Base-by-base conservation (phyloP, 192 early-diverging fungal species). In the Physocladia obscura region DNA sequence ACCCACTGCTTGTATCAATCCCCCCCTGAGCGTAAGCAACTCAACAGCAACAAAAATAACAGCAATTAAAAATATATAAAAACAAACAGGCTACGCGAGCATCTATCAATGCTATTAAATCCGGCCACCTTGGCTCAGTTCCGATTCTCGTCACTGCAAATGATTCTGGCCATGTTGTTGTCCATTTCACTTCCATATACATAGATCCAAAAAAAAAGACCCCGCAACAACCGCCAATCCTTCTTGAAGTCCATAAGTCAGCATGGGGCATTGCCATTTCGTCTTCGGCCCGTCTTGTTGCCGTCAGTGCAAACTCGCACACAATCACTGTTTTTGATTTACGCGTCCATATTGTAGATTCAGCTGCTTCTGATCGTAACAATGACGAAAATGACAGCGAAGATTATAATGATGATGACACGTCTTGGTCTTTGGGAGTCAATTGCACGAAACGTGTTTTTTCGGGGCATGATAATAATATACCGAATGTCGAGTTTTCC, bases 181-280 rank as follows among this genome's bases (percentile, higher is more conserved):
- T 88, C 1, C 86, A 86, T 85, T 76, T 65, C 39, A 82, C 81
- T 0, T 1, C 54, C 27, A 1, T 27, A 24, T 26, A 55, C 52
- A 6, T 24, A 11, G 15, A 22, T 27, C 24, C 52, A 27, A 24
- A 54, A 24, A 6, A 54, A 11, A 27, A 54, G 15, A 54, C 15
- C 3, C 36, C 24, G 4, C 2, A 24, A 27, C 26, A 24, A 11
- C 52, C n/a, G n/a, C 5, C 5, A 31, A 22, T 54, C 21, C 19
- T 54, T 26, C 21, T 0, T 59, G 82, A 76, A 50, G 75, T 76
- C 29, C 65, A 71, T 2, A 67, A 58, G 0, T 80, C 85, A 0
- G 81, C 85, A 1, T 89, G 87, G 87, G 85, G 87, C 5, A 74
- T 89, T 47, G 86, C 81, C 3, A 74, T 87, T 29, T 81, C 87